Evolutionary conservation across 176 grass and related monocot genomes (phyloP).

Genomic region (Lolium perenne): DNA sequence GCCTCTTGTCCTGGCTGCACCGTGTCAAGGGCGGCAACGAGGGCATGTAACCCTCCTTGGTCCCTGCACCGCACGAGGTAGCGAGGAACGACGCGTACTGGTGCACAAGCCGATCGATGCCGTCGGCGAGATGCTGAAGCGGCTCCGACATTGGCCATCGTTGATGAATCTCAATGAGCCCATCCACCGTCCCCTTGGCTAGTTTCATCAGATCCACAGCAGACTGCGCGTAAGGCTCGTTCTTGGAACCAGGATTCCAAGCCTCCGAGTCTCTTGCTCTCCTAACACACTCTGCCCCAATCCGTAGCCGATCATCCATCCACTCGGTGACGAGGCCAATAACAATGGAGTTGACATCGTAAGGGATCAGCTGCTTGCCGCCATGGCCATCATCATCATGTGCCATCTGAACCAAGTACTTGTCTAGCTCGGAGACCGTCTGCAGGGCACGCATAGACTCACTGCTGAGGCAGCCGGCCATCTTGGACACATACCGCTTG

Average conservation of each 20-base stretch:
- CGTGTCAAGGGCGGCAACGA: constrained; percentile 60
- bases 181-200: constrained; percentile 64
- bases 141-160: neutral
- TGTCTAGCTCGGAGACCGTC: constrained; percentile 55
- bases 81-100: constrained; percentile 53
- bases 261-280: constrained; percentile 56
- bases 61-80: constrained; percentile 60
- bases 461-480: constrained; percentile 47
- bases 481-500: constrained; percentile 46
- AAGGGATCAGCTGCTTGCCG: constrained; percentile 38
- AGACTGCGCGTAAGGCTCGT: constrained; percentile 69
- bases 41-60: constrained; percentile 60
- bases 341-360: constrained; percentile 55
- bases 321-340: constrained; percentile 52
- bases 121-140: constrained; percentile 49
- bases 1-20: constrained; percentile 74
- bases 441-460: constrained; percentile 63
- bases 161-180: constrained; percentile 61
- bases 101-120: constrained; percentile 60
- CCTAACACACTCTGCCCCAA: constrained; percentile 56
- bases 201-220: constrained; percentile 76
- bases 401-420: constrained; percentile 47
- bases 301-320: constrained; percentile 64
- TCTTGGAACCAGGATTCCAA: constrained; percentile 44
- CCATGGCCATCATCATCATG: constrained; percentile 12